A percentile compares a stretch with the other conserved stretches of the same genome.
Conservation (phyloP, 371 early-diverging fungal species). For the Aphelidium insulamus region DNA sequence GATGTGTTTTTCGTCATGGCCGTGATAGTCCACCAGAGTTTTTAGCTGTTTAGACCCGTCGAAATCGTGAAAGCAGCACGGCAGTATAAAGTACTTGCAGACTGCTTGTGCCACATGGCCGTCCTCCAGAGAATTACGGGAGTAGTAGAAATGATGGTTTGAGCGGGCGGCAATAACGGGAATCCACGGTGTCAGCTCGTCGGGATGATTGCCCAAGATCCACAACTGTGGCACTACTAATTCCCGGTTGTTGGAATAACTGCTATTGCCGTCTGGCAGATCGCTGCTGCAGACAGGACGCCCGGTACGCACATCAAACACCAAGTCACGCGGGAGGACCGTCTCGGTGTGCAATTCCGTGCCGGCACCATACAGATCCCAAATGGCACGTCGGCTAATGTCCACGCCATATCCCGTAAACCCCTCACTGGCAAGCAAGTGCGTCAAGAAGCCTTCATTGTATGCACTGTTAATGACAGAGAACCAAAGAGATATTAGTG, state of each 20-base stretch:
- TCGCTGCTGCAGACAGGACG: too few species aligned
- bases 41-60: too few species aligned
- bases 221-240: too few species aligned
- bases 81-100: background rate
- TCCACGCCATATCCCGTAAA: slow-evolving; percentile 59
- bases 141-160: slow-evolving; percentile 11
- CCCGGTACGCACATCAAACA: too few species aligned
- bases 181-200: slow-evolving; percentile 70
- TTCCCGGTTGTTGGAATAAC: too few species aligned
- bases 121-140: background rate
- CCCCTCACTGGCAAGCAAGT: slow-evolving; percentile 52
- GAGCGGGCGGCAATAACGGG: slow-evolving; percentile 50
- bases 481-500: too few species aligned
- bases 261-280: too few species aligned
- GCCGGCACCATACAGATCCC: slow-evolving; percentile 21
- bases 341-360: slow-evolving; percentile 6
- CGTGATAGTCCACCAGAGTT: background rate
- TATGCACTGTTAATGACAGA: too few species aligned
- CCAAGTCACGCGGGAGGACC: too few species aligned
- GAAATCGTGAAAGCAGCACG: slow-evolving; percentile 1
- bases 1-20: background rate
- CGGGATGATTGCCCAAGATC: slow-evolving; percentile 79
- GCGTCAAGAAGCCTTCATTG: slow-evolving; percentile 54
- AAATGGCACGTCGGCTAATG: slow-evolving; percentile 47
- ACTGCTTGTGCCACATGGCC: background rate